A percentile compares a stretch with the other conserved stretches of the same genome.
phyloP scores from a whole-genome alignment of 2,329 filamentous ascomycete species.

The Phialocephala subalpina region DNA sequence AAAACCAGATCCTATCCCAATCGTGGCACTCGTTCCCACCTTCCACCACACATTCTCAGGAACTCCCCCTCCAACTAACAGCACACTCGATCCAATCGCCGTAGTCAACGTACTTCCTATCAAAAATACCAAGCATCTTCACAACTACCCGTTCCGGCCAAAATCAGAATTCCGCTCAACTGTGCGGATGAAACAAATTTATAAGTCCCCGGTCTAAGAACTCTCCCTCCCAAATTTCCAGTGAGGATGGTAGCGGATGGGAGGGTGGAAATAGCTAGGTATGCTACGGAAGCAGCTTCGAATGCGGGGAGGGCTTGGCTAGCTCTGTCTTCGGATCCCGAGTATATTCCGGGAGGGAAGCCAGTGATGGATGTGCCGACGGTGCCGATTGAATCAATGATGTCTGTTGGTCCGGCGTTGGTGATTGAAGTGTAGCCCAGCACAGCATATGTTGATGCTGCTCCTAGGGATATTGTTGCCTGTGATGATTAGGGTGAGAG shows the following conservation, averaged over 20 bases:
- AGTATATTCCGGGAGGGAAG: constrained; percentile 27
- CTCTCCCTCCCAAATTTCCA: constrained; percentile 27
- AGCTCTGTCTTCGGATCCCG: constrained; percentile 1
- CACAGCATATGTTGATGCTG: too few relatives aligned
- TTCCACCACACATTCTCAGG: constrained; percentile 26
- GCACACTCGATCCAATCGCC: constrained; percentile 7
- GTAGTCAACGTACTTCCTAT: constrained; percentile 22
- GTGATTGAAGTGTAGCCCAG: constrained; percentile 20
- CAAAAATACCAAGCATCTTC: constrained; percentile 21
- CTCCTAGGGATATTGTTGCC: too few relatives aligned
- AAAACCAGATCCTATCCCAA: constrained; percentile 14
- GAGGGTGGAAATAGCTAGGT: constrained; percentile 13
- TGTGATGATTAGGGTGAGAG: too few relatives aligned
- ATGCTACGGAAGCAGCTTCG: constrained; percentile 18
- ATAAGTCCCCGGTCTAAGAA: constrained; percentile 26
- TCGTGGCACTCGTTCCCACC: constrained; percentile 21
- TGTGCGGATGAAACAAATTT: constrained; percentile 11
- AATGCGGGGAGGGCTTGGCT: constrained; percentile 3
- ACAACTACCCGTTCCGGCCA: constrained; percentile 16
- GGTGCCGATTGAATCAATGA: constrained; percentile 29
- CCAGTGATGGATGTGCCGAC: constrained; percentile 31
- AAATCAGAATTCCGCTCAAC: constrained; percentile 21
- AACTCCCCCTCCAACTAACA: constrained; percentile 11
- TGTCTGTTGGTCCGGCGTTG: constrained; percentile 28
- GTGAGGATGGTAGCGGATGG: constrained; percentile 8